Evolutionary conservation across 306 rosid genomes (phyloP), one percentile per base, ranked within the genome.

Genomic region (Inga oerstediana): DNA sequence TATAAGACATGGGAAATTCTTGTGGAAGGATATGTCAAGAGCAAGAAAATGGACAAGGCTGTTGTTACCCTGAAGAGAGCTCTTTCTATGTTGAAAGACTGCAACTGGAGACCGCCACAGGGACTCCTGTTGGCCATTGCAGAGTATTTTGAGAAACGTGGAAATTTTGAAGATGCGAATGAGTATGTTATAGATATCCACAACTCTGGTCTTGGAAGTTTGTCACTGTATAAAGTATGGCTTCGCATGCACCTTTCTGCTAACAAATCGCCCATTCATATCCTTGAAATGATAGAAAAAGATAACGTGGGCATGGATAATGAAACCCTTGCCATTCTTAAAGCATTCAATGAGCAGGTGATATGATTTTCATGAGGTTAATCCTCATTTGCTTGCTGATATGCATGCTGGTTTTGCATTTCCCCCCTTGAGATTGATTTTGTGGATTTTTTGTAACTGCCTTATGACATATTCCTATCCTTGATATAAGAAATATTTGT

Each of bases 1-100:
- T 93, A 92, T 79, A 95, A 92, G 87, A 93, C 99, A 15, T 89
- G 97, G 94, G 99, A 95, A 88, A 95, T 93, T 89, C 93, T 95
- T 44, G 79, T 88, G 70, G 98, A 95, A 84, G 97, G 98, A 82
- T 89, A 88, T 89, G 67, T 90, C 85, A 91, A 85, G 58, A 35
- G 62, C 82, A 73, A 86, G 76, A 80, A 85, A 79, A 87, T 88
- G 88, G 96, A 86, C 2, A 79, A 86, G 87, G 95, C 92, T 74
- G 69, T 93, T 73, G 72, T 86, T 86, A 89, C 91, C 16, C 80
- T 93, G 91, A 86, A 81, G 82, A 87, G 86, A 73, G 94, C 92
- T 75, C 90, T 85, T 74, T 62, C 67, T 19, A 74, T 85, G 91
- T 48, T 81, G 87, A 86, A 84, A 83, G 81, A 81, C 72, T 89